Evolutionary conservation across 371 early-diverging fungal genomes (phyloP), one percentile per base, ranked within the genome.

Genomic region (Lichtheimia ornata): DNA sequence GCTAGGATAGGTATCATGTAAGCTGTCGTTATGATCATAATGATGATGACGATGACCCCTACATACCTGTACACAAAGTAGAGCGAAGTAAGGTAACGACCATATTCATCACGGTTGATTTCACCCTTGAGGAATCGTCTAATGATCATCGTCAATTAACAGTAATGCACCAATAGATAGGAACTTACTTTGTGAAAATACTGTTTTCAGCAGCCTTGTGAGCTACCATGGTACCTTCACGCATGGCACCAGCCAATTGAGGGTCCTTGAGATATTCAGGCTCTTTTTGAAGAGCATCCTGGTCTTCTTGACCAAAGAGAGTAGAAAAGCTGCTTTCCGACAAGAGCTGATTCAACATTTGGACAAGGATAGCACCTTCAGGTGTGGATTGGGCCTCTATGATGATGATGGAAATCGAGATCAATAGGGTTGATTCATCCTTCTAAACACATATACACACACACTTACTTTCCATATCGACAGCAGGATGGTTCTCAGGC

Each of bases 141-240:
- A 53, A 3, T 12, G 53, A 24, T 53, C 11, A 56, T 50, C 7
- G 17, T 35, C 12, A 20, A 59, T 9, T 1, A 20, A 40, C 22
- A 11, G 25, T 25, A 22, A 53, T n/a, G 11, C 17, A 1, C n/a
- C 9, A 44, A 53, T 53, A 12, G 27, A 28, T 15, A 4, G 20
- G 13, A 9, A 12, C 28, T 45, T 60, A 80, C 87, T 77, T 84
- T 66, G 83, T 75, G 59, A 86, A 86, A 35, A 81, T 71, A 56
- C 84, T 84, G 52, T 83, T 80, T 63, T 84, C 87, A 35, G 84
- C 84, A 27, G 79, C 80, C 45, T 72, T 72, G 62, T 87, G 87
- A 25, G 83, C 75, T 56, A 62, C 77, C 66, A 80, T 84, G 59
- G 87, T 87, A 12, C 85, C 83, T 73, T 87, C 81, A 40, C 79